Evolutionary conservation across 257 asterid genomes (phyloP), one percentile per base, ranked within the genome.

Genomic region (Ilex aquifolium): DNA sequence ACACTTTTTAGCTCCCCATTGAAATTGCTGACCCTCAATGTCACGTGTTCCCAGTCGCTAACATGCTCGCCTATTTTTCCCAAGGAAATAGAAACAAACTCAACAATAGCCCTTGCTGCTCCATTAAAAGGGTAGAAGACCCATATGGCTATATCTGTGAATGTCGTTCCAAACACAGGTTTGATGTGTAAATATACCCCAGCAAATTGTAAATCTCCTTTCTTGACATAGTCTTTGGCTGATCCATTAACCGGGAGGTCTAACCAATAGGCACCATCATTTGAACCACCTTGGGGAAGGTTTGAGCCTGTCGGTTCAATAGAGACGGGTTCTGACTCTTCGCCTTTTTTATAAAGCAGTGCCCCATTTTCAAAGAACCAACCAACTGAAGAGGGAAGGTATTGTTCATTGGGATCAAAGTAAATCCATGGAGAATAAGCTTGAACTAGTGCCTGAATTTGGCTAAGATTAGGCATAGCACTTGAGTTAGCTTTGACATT

Each of bases 1-100:
- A 84, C 68, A 10, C 77, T 58, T 51, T 75, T 71, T 29, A 91
- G 52, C 80, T 79, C 90, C 32, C 98, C 98, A 57, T 84, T 69
- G 13, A 74, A 70, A 56, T 74, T 78, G 64, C 77, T 78, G 16
- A 74, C 61, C 50, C 83, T 70, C 21, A 78, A 49, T 4, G 83
- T 74, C 48, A 78, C 65, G 55, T 78, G 83, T 51, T 78, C 80
- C 83, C 83, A 78, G 40, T 78, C 83, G 12, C 80, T 77, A 49
- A 74, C 68, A 72, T 78, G 83, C 53, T 70, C 68, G 40, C 79
- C 80, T 14, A 78, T 64, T 51, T 31, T 62, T n/a, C 83, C 73
- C 17, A 74, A 57, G 5, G 69, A 44, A 6, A 74, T 53, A 21
- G 66, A 56, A 44, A 67, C 7, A 13, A 65, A 68, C n/a, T 71